Evolutionary conservation across 345 rosid species (phyloP).

Genomic region (Syzygium aromaticum): DNA sequence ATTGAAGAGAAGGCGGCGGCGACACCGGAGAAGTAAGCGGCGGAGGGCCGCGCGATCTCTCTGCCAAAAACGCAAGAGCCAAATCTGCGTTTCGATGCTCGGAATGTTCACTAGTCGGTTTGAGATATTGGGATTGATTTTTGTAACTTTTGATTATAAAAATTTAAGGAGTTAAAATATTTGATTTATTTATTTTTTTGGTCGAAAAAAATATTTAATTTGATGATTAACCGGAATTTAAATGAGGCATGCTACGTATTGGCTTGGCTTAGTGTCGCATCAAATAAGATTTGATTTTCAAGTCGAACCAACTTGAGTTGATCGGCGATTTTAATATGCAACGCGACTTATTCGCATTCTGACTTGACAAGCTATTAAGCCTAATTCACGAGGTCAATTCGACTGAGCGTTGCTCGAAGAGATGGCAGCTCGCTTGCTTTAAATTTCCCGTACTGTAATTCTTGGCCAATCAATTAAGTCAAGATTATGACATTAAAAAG

Average conservation of each 20-base stretch:
- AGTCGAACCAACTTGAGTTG: accelerated
- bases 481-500: not conserved
- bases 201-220: not conserved
- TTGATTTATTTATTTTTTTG: too few relatives aligned
- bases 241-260: not conserved
- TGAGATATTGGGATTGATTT: not conserved
- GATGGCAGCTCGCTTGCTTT: not conserved
- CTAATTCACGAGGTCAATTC: not conserved
- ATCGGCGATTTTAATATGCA: accelerated
- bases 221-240: not conserved
- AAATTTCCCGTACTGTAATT: too few relatives aligned
- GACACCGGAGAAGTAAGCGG: not conserved
- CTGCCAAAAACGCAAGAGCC: not conserved
- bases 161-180: not conserved
- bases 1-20: not conserved
- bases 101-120: not conserved
- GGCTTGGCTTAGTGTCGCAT: not conserved
- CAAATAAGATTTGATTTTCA: not conserved
- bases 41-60: not conserved
- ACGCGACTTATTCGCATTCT: accelerated
- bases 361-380: not conserved
- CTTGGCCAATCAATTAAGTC: accelerated
- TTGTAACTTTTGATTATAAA: not conserved
- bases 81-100: not conserved
- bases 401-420: accelerated